Base-by-base conservation (phyloP, 2,329 filamentous ascomycete genomes). In the Fusarium haematococcum region DNA sequence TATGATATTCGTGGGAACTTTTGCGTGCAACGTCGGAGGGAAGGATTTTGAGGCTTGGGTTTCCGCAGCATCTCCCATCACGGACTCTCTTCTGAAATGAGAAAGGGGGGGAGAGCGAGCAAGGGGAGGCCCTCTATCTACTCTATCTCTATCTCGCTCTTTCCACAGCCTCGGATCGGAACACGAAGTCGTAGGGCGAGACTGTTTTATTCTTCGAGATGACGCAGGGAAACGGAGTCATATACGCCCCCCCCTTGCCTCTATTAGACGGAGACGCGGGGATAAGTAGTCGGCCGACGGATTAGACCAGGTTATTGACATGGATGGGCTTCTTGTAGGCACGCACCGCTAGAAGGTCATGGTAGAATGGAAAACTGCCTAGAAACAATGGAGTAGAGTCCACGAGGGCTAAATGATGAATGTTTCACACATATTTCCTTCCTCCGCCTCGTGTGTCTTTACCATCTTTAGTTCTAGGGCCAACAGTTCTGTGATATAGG, bases 341-440 rank as follows among this genome's bases (percentile, higher is more conserved):
- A 50, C 45, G 45, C 45, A 50, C 45, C 45, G 23, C 45, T 10
- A 27, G 23, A 50, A 27, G 45, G 23, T 18, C 23, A 16, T 27
- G 20, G 41, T 23, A 20, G n/a, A 43, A 23, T 43, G 41, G 41
- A 45, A n/a, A 45, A 13, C 41, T 23, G 41, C 13, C 20, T 45
- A 45, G 41, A 45, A 20, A 45, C 11, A 14, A 45, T 45, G 20
- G 41, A 45, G 41, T 45, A 23, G n/a, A 45, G 20, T 23, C 41
- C 20, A 45, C 20, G 13, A 63, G 41, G 20, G 60, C 43, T 13
- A 50, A 32, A 63, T 54, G 60, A 54, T 30, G 33, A 32, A 63
- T 32, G 60, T 63, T 63, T 54, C 60, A 63, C 30, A 54, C n/a
- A 54, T 25, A 48, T 48, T 54, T 41, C n/a, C 41, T 20, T 18